Conservation (phyloP, 2,329 filamentous ascomycete species). For the Colletotrichum sidae region DNA sequence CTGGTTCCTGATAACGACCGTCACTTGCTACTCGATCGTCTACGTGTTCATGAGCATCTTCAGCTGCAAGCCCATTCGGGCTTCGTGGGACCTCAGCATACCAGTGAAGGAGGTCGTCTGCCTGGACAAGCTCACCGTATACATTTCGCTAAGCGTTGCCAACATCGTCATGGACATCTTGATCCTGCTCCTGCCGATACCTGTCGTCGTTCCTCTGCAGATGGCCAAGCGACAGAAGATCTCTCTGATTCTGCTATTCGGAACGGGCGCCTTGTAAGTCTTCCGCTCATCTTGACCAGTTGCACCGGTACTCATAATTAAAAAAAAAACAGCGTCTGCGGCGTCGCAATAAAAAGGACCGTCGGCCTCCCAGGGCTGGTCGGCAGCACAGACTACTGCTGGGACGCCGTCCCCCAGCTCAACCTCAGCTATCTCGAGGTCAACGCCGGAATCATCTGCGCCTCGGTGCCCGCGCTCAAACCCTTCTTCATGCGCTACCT, state of each 20-base stretch:
- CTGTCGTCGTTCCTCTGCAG: slow-evolving; percentile 18
- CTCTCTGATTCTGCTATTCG: slow-evolving; percentile 27
- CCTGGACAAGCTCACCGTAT: slow-evolving; percentile 17
- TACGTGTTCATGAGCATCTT: slow-evolving; percentile 17
- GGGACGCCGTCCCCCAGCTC: slow-evolving; percentile 42
- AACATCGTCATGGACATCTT: slow-evolving; percentile 30
- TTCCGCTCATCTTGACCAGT: background rate
- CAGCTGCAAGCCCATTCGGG: slow-evolving; percentile 8
- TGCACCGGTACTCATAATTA: slow-evolving; percentile 9
- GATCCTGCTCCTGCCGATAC: slow-evolving; percentile 22
- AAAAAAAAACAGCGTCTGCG: slow-evolving; percentile 40
- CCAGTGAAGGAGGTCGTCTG: background rate
- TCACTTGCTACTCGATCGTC: slow-evolving; percentile 46
- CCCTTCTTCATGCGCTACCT: slow-evolving; percentile 39
- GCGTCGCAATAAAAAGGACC: slow-evolving; percentile 45
- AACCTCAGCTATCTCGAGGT: slow-evolving; percentile 42
- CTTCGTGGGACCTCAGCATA: slow-evolving; percentile 16
- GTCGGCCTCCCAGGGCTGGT: slow-evolving; percentile 43
- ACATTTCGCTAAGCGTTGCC: slow-evolving; percentile 23
- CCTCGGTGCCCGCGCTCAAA: slow-evolving; percentile 32
- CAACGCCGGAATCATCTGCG: slow-evolving; percentile 35
- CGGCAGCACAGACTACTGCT: slow-evolving; percentile 41
- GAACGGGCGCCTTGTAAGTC: slow-evolving; percentile 18
- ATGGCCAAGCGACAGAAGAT: slow-evolving; percentile 26
- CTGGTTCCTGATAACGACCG: slow-evolving; percentile 44